Evolutionary conservation across 371 early-diverging fungal genomes (phyloP).

Genomic region (Phascolomyces articulosus): DNA sequence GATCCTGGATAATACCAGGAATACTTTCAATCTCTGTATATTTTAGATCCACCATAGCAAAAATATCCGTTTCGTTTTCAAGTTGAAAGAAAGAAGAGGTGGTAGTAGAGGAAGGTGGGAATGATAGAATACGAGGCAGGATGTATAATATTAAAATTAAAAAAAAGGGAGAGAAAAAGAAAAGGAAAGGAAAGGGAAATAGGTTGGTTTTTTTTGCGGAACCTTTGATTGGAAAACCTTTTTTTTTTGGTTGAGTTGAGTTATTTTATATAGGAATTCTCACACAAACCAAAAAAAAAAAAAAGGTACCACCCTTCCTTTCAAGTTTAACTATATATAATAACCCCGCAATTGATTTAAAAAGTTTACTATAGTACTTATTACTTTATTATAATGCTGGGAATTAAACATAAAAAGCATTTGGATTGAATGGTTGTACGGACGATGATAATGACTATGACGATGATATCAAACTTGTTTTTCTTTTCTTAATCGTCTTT

Average conservation of each 20-base stretch:
- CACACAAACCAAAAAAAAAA: background rate
- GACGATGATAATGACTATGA: no score
- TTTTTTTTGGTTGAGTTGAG: background rate
- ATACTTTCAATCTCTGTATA: slow-evolving; percentile 35
- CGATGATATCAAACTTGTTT: background rate
- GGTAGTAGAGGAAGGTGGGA: background rate
- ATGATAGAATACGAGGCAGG: no score
- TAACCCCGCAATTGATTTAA: background rate
- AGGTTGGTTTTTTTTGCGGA: background rate
- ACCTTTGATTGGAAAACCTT: background rate
- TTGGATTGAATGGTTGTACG: slow-evolving; percentile 7
- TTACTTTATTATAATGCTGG: no score
- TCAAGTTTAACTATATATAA: no score
- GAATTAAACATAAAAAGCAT: background rate
- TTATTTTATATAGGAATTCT: no score
- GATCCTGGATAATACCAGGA: slow-evolving; percentile 42
- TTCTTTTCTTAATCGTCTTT: background rate
- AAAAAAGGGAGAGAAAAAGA: slow-evolving; percentile 2
- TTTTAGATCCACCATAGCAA: slow-evolving; percentile 24
- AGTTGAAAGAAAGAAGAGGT: slow-evolving; percentile 4
- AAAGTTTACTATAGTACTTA: background rate
- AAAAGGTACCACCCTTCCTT: no score
- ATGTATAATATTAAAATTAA: background rate
- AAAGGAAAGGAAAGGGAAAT: slow-evolving; percentile 11
- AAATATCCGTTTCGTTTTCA: slow-evolving; percentile 1